These are phyloP conservation scores for Neofusicoccum umdonicola DNA, from an alignment of 2,329 filamentous ascomycete genomes.

Conservation along the genomic window DNA sequence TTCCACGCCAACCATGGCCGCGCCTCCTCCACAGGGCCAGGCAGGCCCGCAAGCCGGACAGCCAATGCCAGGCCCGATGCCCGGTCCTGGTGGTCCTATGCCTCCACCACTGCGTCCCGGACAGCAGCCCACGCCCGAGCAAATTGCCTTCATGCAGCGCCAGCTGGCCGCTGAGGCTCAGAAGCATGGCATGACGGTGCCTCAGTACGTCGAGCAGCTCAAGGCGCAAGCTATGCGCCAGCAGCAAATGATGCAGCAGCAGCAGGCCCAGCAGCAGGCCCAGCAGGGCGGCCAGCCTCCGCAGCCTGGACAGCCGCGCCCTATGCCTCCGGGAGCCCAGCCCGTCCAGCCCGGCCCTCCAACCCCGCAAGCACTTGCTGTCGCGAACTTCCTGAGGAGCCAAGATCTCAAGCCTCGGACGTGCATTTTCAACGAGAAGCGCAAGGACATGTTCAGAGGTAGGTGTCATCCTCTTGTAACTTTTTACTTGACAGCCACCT, in stretches of 20 bases:
- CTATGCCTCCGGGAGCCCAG: conserved; percentile 81
- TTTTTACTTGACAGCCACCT: not conserved
- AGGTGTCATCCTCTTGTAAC: conserved; percentile 22
- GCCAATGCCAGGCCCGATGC: conserved; percentile 8
- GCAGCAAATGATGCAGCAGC: conserved; percentile 39
- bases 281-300: conserved; percentile 40
- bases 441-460: conserved; percentile 98
- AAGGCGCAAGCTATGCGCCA: conserved; percentile 56
- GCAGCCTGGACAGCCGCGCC: conserved; percentile 70
- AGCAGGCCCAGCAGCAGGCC: conserved; percentile 40
- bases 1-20: conserved; percentile 1
- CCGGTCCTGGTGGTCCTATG: conserved; percentile 6
- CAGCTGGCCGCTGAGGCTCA: conserved; percentile 80
- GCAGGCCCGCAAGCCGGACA: conserved; percentile 7
- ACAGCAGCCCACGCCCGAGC: conserved; percentile 70
- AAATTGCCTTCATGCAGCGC: conserved; percentile 79
- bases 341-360: conserved; percentile 76
- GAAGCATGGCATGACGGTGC: conserved; percentile 79
- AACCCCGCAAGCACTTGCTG: conserved; percentile 81
- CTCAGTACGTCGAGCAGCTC: conserved; percentile 68
- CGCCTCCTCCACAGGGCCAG: conserved; percentile 6
- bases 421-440: conserved; percentile 90
- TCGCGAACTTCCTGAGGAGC: conserved; percentile 80
- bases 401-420: conserved; percentile 88
- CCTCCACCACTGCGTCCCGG: conserved; percentile 31